A percentile compares a stretch with the other conserved stretches of the same genome.
Conservation (phyloP, 441 rosid species). For the Arabidopsis hybrid region DNA sequence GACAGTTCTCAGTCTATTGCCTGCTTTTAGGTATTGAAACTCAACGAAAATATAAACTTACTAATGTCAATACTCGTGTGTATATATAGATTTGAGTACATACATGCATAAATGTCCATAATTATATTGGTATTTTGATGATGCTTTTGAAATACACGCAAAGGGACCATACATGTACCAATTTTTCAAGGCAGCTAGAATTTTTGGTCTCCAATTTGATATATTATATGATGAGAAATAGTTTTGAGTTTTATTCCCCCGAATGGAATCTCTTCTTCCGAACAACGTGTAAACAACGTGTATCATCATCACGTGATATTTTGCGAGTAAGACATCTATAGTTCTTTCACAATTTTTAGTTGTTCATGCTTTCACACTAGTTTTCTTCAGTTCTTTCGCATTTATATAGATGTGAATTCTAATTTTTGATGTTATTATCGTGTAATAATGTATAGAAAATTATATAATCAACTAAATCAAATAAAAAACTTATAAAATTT, state of each 20-base stretch:
- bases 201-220: slow-evolving; percentile 21
- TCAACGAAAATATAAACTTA: slow-evolving; percentile 1
- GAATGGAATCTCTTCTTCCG: slow-evolving; percentile 23
- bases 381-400: not conserved
- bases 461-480: not conserved
- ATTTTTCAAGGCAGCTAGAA: slow-evolving; percentile 17
- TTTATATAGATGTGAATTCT: not conserved
- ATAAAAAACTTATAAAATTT: not conserved
- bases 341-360: not conserved
- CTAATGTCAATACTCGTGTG: slow-evolving; percentile 23
- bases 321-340: slow-evolving; percentile 23
- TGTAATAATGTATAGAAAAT: not conserved
- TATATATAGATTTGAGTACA: not conserved
- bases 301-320: slow-evolving; percentile 38
- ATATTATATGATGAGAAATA: slow-evolving; percentile 25
- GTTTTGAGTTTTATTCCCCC: slow-evolving; percentile 18
- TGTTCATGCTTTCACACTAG: slow-evolving; percentile 6
- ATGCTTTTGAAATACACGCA: slow-evolving; percentile 19
- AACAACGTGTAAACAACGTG: slow-evolving; percentile 38
- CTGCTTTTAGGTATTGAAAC: slow-evolving; percentile 27
- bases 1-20: slow-evolving; percentile 14
- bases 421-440: not conserved
- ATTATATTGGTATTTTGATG: slow-evolving; percentile 7
- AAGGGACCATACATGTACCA: slow-evolving; percentile 21
- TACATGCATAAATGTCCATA: not conserved